Percentiles rank a stretch among this genome's conserved stretches.
Conservation (phyloP, 2,329 filamentous ascomycete species). For the Fusarium keratoplasticum region DNA sequence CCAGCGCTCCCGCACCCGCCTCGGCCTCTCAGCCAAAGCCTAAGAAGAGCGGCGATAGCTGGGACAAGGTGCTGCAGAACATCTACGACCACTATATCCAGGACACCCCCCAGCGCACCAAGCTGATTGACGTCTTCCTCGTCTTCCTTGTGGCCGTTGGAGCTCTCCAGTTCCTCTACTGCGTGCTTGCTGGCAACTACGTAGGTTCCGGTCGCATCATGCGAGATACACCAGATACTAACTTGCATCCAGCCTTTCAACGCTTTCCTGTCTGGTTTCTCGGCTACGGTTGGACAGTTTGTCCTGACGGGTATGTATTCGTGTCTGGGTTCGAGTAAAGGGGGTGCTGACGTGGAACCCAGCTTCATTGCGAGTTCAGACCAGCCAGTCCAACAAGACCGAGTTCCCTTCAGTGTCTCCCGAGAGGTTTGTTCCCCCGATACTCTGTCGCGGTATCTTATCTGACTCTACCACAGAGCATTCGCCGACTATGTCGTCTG, state of each 20-base stretch:
- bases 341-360: constrained; percentile 20
- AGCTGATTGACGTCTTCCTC: constrained; percentile 93
- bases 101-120: constrained; percentile 88
- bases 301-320: constrained; percentile 84
- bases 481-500: constrained; percentile 97
- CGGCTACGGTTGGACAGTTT: constrained; percentile 95
- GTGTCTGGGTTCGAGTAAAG: not conserved
- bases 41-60: constrained; percentile 46
- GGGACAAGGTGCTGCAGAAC: constrained; percentile 72
- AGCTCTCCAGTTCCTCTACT: constrained; percentile 93
- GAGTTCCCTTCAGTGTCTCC: constrained; percentile 83
- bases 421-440: constrained; percentile 69
- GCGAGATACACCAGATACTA: constrained; percentile 21
- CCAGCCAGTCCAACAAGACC: constrained; percentile 81
- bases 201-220: constrained; percentile 66
- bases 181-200: constrained; percentile 91
- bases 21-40: constrained; percentile 43
- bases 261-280: constrained; percentile 96
- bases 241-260: constrained; percentile 85
- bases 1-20: constrained; percentile 44
- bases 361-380: constrained; percentile 90
- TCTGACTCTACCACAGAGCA: constrained; percentile 68
- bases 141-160: constrained; percentile 86
- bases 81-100: constrained; percentile 83
- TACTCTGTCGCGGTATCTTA: not conserved